These are phyloP conservation scores for Penicillium subrubescens DNA, from an alignment of 495 filamentous ascomycete species.

Conservation along the genomic window DNA sequence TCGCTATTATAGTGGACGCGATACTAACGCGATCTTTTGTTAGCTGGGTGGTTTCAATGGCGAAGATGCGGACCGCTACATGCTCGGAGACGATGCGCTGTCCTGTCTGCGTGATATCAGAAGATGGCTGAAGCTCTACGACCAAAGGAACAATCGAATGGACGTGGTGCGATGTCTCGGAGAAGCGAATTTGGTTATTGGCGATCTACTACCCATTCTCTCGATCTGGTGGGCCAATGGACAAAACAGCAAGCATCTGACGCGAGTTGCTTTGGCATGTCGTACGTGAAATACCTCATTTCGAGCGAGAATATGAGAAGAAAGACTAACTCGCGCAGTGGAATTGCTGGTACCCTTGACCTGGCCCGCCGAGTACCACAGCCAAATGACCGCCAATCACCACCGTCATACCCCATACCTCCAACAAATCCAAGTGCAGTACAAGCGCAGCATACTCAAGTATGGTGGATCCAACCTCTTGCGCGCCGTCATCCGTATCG, in stretches of 20 bases:
- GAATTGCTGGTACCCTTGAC: conserved; percentile 93
- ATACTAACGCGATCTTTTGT: conserved; percentile 14
- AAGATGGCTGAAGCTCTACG: conserved; percentile 91
- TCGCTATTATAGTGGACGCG: not conserved
- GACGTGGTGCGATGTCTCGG: conserved; percentile 93
- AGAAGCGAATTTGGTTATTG: conserved; percentile 88
- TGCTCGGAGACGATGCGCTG: conserved; percentile 89
- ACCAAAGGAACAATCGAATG: conserved; percentile 90
- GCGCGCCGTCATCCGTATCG: conserved; percentile 74
- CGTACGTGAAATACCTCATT: conserved; percentile 35
- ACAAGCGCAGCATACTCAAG: conserved; percentile 86
- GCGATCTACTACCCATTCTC: conserved; percentile 88
- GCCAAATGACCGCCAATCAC: conserved; percentile 88
- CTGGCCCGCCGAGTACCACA: conserved; percentile 85
- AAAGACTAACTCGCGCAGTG: conserved; percentile 45
- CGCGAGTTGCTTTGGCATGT: conserved; percentile 80
- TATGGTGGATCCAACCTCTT: conserved; percentile 76
- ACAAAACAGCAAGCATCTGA: conserved; percentile 70
- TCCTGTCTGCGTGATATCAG: conserved; percentile 90
- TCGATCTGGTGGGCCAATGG: conserved; percentile 69
- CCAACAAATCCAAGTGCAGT: conserved; percentile 80
- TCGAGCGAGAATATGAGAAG: not conserved
- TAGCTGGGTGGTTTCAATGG: conserved; percentile 86
- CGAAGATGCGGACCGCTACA: conserved; percentile 79
- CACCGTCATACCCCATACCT: conserved; percentile 87